Base-by-base conservation (phyloP, 2,329 filamentous ascomycete genomes). In the Plenodomus tracheiphilus region DNA sequence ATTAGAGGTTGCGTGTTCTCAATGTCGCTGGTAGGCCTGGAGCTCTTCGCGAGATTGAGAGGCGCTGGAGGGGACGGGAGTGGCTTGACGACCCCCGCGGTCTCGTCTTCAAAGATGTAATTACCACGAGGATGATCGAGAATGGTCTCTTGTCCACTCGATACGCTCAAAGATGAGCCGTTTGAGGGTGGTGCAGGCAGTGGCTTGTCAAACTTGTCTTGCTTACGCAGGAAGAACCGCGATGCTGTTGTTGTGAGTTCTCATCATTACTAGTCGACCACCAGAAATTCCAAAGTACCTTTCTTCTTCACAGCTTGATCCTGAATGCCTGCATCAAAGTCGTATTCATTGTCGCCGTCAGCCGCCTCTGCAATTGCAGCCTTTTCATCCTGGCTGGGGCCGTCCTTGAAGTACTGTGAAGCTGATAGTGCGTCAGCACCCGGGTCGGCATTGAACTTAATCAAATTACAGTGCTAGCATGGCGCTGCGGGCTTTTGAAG, bases 331-430 rank as follows among this genome's bases (percentile, higher is more conserved):
- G 59, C 59, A 19, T 55, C 42, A 9, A 60, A 61, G 9, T 48
- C 44, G 10, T 25, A 19, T 15, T 48, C 28, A 4, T 32, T 32
- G 28, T 15, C 28, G 11, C 15, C 13, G 28, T 15, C 28, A 11
- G 28, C 8, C 28, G 28, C 15, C 6, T 15, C 28, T 11, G 43
- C 21, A 22, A 45, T 52, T 2, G 59, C 59, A 5, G 41, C 43
- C 30, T 51, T 54, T 41, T 61, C 58, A 19, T 66, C 56, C n/a
- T 49, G 47, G 39, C 38, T 54, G 5, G 52, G 53, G 18, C 41
- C 39, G n/a, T 56, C 48, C 32, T 48, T 53, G 46, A 64, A 64
- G 45, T 61, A 57, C n/a, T 48, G 56, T 28, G 59, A 66, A 16
- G 58, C 62, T 64, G 22, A 2, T 1, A 18, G 2, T 4, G 2